Evolutionary conservation across 2,329 filamentous ascomycete genomes (phyloP), one percentile per base, ranked within the genome.

Genomic region (Pseudogymnoascus sp.): DNA sequence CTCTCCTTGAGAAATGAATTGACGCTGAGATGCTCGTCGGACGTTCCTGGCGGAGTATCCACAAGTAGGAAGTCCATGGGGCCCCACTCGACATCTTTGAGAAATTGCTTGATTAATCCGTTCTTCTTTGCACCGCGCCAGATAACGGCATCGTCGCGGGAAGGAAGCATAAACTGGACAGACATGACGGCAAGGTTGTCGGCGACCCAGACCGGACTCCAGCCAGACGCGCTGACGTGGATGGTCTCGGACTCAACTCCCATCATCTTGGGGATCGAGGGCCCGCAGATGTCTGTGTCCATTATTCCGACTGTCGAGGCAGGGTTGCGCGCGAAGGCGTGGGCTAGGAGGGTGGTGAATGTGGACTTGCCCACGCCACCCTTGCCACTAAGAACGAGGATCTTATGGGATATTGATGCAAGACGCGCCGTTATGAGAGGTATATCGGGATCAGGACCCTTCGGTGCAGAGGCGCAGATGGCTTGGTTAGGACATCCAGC

Each of bases 41-140:
- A 91, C 1, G 94, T 99, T 15, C 94, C 94, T 0, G 94, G 94
- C 0, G 95, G 94, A 1, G 94, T 99, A 72, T 99, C 94, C 9
- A 97, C 90, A 58, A 99, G 80, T 61, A 99, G 71, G 66, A 92
- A 95, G 70, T 99, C 94, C 73, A 97, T 77, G 62, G 95, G 89
- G 8, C 94, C 94, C 94, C 95, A 99, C 71, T 95, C 90, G 5
- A 99, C 94, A 69, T 99, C 95, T 77, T 95, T 96, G 58, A 99
- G 75, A 67, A 99, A 99, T 72, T 95, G 89, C 77, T 99, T 99
- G 71, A 99, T 97, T 61, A 99, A 76, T 0, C 94, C 94, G 69
- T 97, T 99, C 81, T 99, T 99, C 82, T 99, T 99, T 2, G 94
- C 88, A 0, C 94, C 94, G 57, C 94, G 83, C 94, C 94, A 99